Conservation (phyloP, 176 grass and related monocot genomes). For the Cenchrus purpureus region DNA sequence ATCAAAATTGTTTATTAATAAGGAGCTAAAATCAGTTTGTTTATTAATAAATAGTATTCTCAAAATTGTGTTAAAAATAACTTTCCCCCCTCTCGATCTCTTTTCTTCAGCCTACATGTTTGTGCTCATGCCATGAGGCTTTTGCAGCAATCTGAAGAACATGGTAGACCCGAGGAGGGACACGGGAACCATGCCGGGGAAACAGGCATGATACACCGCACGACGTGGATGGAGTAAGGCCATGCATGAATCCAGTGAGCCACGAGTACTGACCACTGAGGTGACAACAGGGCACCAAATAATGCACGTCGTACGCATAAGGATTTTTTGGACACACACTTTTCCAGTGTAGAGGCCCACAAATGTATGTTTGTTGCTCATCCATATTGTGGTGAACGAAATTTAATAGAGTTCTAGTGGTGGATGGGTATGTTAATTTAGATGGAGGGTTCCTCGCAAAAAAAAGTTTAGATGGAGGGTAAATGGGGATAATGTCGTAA, state of each 20-base stretch:
- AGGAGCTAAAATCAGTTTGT: no score
- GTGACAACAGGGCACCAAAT: not conserved
- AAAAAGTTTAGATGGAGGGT: no score
- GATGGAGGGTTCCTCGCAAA: no score
- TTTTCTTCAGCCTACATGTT: not conserved
- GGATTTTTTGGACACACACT: not conserved
- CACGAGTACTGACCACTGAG: not conserved
- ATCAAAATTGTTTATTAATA: no score
- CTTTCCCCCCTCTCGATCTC: not conserved
- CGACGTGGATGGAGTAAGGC: not conserved
- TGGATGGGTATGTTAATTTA: not conserved
- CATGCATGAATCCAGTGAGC: conserved; percentile 12
- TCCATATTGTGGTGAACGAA: not conserved
- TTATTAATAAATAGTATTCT: no score
- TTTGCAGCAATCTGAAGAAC: not conserved
- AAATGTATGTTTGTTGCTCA: not conserved
- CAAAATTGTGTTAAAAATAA: no score
- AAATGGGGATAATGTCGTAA: no score
- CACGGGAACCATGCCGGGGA: not conserved
- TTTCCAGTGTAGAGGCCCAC: not conserved
- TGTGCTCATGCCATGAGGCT: not conserved
- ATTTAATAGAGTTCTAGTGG: no score
- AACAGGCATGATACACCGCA: conserved; percentile 7
- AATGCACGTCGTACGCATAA: not conserved
- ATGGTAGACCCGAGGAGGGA: not conserved